Evolutionary conservation across 2,329 filamentous ascomycete genomes (phyloP), one percentile per base, ranked within the genome.

Genomic region (Apiospora kogelbergensis): DNA sequence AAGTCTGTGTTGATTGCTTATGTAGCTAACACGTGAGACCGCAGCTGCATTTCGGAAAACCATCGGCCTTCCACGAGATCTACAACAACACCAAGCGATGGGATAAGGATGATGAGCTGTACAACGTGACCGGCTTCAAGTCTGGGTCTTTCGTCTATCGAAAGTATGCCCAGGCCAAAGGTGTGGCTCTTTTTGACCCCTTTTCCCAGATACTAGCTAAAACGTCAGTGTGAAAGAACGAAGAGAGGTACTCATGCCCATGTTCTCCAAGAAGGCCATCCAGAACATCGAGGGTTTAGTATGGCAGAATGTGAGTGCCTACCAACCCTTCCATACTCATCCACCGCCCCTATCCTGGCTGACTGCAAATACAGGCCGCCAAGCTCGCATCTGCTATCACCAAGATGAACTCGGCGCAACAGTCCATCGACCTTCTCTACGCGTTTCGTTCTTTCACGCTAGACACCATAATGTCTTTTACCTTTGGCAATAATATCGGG

Each of bases 311-410:
- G 63, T 65, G 24, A 40, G 63, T 9, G 42, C 26, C 65, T 20
- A 68, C 48, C 40, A 65, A 4, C n/a, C 3, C 17, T 37, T n/a
- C 26, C 3, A 22, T 6, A 26, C 5, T 4, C 22, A 53, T 17
- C 13, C 30, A 11, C 20, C 7, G 11, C 9, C 20, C 53, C 4
- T 17, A 13, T 11, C 11, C 7, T 11, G 5, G 22, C 30, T 37
- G 17, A n/a, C 15, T 7, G 30, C 3, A 30, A 37, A 33, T 4
- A 17, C 20, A 78, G 75, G 70, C 77, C 40, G 24, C 41, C 17
- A 42, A 65, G 17, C 63, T 65, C 6, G 30, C 63, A 1, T 45
- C 41, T n/a, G 63, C 44, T 40, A 42, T 65, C n/a, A 20, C 63
- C 24, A 33, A 33, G 17, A 2, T 42, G 41, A 45, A 65, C 24